A percentile compares a stretch with the other conserved stretches of the same genome.
Evolutionary conservation across 2,329 filamentous ascomycete species (phyloP).

Genomic region (Colletotrichum somersetense): DNA sequence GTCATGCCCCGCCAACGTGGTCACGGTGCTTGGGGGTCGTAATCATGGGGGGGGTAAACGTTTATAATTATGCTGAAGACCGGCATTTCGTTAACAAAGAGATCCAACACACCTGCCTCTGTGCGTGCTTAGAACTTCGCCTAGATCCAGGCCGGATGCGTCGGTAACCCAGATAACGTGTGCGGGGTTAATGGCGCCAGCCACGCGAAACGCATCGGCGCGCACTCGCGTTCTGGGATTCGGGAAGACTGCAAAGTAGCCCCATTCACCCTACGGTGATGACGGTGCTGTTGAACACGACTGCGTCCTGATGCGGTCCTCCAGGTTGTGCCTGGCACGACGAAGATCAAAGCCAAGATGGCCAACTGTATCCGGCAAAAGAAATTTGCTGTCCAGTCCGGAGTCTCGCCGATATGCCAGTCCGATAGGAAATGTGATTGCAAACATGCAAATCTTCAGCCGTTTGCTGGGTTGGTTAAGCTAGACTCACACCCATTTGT

Average conservation of each 20-base stretch:
- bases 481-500: not conserved
- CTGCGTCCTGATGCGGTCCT: not conserved
- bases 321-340: not conserved
- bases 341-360: not conserved
- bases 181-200: not conserved
- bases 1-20: not conserved
- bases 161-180: not conserved
- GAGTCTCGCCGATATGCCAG: not conserved
- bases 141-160: not conserved
- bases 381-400: not conserved
- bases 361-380: not conserved
- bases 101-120: not conserved
- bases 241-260: not conserved
- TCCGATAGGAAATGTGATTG: not conserved
- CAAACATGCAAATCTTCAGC: not conserved
- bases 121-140: not conserved
- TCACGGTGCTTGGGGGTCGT: not conserved
- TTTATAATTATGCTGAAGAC: not conserved
- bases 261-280: not conserved
- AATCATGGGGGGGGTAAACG: not conserved
- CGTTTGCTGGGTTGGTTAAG: not conserved
- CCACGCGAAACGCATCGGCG: not conserved
- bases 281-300: not conserved
- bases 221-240: not conserved
- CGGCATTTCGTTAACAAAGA: not conserved